Evolutionary conservation across 768 basidiomycete species (phyloP).

Genomic region (Fomitopsis pulvina): DNA sequence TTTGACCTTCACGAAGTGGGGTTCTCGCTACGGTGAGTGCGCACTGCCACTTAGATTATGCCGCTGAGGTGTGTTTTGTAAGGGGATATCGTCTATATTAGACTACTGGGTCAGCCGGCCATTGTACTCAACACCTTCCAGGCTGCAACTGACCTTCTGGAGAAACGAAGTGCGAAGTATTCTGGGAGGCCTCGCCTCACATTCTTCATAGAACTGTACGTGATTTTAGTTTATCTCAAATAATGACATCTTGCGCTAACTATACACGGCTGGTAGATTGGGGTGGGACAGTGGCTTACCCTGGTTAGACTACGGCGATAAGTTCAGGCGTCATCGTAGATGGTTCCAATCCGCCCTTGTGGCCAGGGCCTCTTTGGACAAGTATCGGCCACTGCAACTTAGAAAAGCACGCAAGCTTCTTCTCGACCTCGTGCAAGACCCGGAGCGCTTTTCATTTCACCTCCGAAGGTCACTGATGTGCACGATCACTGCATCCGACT

Average conservation of each 20-base stretch:
- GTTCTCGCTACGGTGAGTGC: no score
- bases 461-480: constrained; percentile 7
- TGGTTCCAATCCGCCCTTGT: constrained; percentile 13
- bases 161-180: constrained; percentile 22
- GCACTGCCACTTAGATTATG: no score
- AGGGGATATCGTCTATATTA: constrained; percentile 15
- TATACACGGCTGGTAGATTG: constrained; percentile 11
- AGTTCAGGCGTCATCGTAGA: constrained; percentile 13
- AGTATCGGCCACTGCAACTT: constrained; percentile 11
- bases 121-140: constrained; percentile 21
- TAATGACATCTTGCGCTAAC: no score
- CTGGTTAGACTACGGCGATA: constrained; percentile 7
- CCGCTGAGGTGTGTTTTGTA: no score
- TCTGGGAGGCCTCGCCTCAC: constrained; percentile 20
- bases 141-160: constrained; percentile 21
- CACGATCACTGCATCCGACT: neutral
- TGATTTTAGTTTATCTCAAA: neutral
- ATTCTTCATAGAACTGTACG: constrained; percentile 13
- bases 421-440: constrained; percentile 6
- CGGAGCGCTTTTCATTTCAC: constrained; percentile 7
- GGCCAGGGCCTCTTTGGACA: neutral
- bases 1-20: no score
- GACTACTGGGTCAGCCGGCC: constrained; percentile 13
- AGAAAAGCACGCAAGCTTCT: constrained; percentile 11
- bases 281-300: constrained; percentile 6